A percentile compares a stretch with the other conserved stretches of the same genome.
Conservation (phyloP, 2,329 filamentous ascomycete genomes). For the Cadophora sp. region DNA sequence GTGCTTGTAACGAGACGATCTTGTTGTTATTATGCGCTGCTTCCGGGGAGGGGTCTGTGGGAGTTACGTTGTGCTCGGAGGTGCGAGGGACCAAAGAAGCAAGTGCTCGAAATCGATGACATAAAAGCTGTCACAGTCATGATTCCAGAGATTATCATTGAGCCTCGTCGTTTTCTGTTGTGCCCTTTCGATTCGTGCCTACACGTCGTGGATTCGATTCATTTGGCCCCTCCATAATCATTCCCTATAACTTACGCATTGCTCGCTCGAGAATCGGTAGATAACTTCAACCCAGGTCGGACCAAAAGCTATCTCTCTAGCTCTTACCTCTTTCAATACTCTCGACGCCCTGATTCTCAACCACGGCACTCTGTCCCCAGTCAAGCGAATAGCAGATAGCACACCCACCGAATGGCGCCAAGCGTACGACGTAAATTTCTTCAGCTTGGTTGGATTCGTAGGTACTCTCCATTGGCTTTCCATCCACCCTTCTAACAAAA, state of each 20-base stretch:
- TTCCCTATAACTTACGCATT: not conserved
- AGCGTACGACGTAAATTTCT: conserved; percentile 84
- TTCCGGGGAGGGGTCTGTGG: not conserved
- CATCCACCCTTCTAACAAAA: not conserved
- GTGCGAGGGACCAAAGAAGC: not conserved
- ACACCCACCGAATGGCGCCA: conserved; percentile 77
- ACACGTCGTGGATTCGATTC: no score
- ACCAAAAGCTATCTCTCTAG: conserved; percentile 67
- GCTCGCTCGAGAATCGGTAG: no score
- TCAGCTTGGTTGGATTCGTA: conserved; percentile 82
- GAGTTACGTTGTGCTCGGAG: not conserved
- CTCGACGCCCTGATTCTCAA: conserved; percentile 88
- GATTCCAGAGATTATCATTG: no score
- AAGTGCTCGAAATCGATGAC: not conserved
- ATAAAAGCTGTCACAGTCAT: no score
- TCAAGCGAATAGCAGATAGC: conserved; percentile 71
- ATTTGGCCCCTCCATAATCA: not conserved
- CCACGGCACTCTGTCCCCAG: conserved; percentile 81
- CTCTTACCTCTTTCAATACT: conserved; percentile 70
- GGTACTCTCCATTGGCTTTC: conserved; percentile 39
- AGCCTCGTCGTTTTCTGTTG: no score
- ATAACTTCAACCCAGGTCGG: conserved; percentile 50
- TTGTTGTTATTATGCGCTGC: not conserved
- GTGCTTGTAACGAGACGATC: not conserved
- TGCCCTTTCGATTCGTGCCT: no score